Evolutionary conservation across 2,329 filamentous ascomycete species (phyloP).

Genomic region (Reticulascus tulasneorum): DNA sequence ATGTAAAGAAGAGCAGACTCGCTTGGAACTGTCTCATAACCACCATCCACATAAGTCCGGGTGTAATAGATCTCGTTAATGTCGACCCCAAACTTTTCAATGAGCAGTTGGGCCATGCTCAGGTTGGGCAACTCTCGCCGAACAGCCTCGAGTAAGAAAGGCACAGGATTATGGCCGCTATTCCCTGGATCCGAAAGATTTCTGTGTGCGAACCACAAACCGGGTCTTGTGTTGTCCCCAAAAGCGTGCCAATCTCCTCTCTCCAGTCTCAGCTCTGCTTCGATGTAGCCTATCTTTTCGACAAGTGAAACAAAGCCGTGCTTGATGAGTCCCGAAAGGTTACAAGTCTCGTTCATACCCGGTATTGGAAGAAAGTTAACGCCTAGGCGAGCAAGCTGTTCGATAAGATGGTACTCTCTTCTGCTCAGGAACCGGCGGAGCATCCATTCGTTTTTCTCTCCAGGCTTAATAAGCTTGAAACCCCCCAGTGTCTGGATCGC

Average conservation of each 20-base stretch:
- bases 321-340: constrained; percentile 7
- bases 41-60: no score
- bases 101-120: constrained; percentile 26
- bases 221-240: no score
- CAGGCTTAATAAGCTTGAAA: not conserved
- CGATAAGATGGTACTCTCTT: constrained; percentile 18
- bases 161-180: no score
- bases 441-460: not conserved
- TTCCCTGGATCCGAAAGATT: no score
- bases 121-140: constrained; percentile 27
- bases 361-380: constrained; percentile 8
- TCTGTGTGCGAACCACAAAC: no score
- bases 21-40: no score
- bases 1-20: not conserved
- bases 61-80: constrained; percentile 19
- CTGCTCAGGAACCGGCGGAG: constrained; percentile 5
- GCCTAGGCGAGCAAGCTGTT: constrained; percentile 13
- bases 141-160: constrained; percentile 23
- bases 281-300: constrained; percentile 14
- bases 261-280: constrained; percentile 4
- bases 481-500: constrained; percentile 8
- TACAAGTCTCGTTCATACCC: not conserved
- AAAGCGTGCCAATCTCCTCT: constrained; percentile 17
- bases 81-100: constrained; percentile 27
- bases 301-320: constrained; percentile 15